Conservation (phyloP, 2,329 filamentous ascomycete species). For the Westerdykella ornata region DNA sequence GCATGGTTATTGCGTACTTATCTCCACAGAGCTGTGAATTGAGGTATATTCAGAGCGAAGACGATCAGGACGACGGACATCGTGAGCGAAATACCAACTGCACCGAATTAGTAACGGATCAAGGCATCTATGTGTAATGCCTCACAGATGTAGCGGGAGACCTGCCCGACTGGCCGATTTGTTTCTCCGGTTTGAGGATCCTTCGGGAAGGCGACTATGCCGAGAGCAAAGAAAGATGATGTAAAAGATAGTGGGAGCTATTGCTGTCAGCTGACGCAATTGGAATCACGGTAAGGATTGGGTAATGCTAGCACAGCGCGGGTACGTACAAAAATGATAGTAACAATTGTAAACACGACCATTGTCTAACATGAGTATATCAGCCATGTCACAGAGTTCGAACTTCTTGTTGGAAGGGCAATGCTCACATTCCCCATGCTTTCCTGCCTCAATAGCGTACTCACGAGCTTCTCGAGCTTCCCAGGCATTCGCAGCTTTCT, state of each 20-base stretch:
- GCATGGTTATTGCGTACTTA: constrained; percentile 5
- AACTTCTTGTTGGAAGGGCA: neutral
- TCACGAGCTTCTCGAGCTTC: constrained; percentile 9
- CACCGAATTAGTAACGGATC: too few relatives aligned
- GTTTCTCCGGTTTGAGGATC: neutral
- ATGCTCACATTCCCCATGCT: constrained; percentile 7
- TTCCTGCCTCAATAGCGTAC: constrained; percentile 6
- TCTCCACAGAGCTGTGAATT: constrained; percentile 1
- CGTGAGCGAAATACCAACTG: constrained; percentile 4
- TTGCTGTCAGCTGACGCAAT: too few relatives aligned
- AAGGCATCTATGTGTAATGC: neutral
- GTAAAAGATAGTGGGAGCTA: constrained; percentile 11
- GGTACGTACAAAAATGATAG: constrained; percentile 6
- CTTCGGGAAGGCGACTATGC: constrained; percentile 7
- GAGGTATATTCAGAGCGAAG: constrained; percentile 6
- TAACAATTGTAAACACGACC: constrained; percentile 10
- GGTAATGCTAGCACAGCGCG: too few relatives aligned
- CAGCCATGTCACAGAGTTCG: too few relatives aligned
- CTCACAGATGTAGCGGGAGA: neutral
- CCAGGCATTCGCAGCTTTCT: constrained; percentile 14
- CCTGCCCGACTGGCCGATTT: neutral
- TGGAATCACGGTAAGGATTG: too few relatives aligned
- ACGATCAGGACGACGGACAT: constrained; percentile 6
- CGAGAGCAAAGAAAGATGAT: constrained; percentile 12
- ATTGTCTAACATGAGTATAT: constrained; percentile 2